Evolutionary conservation across 2,329 filamentous ascomycete genomes (phyloP).

Genomic region (Zopfia rhizophila): DNA sequence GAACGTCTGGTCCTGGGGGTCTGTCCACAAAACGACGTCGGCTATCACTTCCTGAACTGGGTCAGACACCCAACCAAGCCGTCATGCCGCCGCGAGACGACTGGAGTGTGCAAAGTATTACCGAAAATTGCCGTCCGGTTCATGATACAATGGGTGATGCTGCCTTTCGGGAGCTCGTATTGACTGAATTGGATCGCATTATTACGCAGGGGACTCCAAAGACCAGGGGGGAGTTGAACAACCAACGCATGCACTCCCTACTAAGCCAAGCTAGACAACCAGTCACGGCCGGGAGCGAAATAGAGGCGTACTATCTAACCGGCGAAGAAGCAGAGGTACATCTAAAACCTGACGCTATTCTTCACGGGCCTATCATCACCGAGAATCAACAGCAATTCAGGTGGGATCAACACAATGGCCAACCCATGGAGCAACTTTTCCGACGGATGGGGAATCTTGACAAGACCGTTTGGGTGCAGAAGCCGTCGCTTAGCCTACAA

Average conservation of each 20-base stretch:
- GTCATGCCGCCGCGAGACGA: not conserved
- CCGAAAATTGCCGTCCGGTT: constrained; percentile 3
- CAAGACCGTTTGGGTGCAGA: constrained; percentile 18
- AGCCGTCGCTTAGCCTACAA: constrained; percentile 16
- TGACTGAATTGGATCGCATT: constrained; percentile 17
- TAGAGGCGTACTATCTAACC: constrained; percentile 22
- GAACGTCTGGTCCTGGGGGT: not conserved
- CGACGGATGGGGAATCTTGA: constrained; percentile 16
- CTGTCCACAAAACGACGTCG: constrained; percentile 6
- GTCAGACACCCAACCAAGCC: too few relatives aligned
- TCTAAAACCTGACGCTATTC: constrained; percentile 11
- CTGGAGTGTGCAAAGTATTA: constrained; percentile 3
- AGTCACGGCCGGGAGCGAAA: constrained; percentile 9
- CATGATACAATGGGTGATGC: constrained; percentile 18
- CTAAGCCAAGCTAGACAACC: constrained; percentile 22
- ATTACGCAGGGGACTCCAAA: constrained; percentile 2
- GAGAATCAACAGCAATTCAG: constrained; percentile 25
- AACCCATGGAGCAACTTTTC: constrained; percentile 25
- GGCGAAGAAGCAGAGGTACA: constrained; percentile 21
- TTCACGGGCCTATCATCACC: constrained; percentile 24
- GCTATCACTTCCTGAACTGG: constrained; percentile 11
- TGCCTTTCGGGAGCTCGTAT: constrained; percentile 19
- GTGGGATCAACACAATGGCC: constrained; percentile 20
- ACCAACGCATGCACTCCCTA: constrained; percentile 20
- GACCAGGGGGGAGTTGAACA: constrained; percentile 24